Conservation (phyloP, 177 flowering plant genomes). For the Vitis hybrid region DNA sequence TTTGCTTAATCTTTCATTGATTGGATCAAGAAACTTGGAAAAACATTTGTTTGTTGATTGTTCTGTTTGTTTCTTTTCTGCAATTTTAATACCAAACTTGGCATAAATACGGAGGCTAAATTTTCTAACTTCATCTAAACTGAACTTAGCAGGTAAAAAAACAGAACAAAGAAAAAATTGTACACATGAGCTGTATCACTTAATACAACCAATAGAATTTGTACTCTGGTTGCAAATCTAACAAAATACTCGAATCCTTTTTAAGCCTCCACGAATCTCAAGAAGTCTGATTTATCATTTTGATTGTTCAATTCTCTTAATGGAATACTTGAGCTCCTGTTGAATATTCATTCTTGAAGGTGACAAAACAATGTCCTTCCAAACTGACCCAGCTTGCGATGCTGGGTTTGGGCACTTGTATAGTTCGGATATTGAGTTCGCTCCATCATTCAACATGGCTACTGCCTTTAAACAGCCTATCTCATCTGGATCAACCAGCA, state of each 20-base stretch:
- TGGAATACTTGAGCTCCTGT: conserved; percentile 70
- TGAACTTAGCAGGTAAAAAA: no score
- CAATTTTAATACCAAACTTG: no score
- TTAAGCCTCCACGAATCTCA: not conserved
- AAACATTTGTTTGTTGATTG: no score
- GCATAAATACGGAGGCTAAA: no score
- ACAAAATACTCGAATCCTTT: no score
- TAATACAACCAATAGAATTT: no score
- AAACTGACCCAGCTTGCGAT: conserved; percentile 47
- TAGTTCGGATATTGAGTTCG: conserved; percentile 77
- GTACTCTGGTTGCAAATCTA: not conserved
- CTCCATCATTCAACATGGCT: conserved; percentile 66
- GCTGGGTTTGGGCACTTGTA: conserved; percentile 53
- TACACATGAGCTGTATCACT: no score
- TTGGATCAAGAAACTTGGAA: no score
- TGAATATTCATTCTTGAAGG: conserved; percentile 72
- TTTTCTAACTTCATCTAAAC: no score
- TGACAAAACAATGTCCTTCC: conserved; percentile 81
- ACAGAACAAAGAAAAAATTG: no score
- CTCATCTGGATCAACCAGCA: conserved; percentile 89
- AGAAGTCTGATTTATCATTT: conserved; percentile 8
- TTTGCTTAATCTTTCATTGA: no score
- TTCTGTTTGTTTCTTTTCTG: no score
- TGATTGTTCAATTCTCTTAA: conserved; percentile 52
- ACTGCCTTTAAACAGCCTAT: conserved; percentile 54